A percentile compares a stretch with the other conserved stretches of the same genome.
Conservation (phyloP, 2,329 filamentous ascomycete species). For the Bertia moriformis region DNA sequence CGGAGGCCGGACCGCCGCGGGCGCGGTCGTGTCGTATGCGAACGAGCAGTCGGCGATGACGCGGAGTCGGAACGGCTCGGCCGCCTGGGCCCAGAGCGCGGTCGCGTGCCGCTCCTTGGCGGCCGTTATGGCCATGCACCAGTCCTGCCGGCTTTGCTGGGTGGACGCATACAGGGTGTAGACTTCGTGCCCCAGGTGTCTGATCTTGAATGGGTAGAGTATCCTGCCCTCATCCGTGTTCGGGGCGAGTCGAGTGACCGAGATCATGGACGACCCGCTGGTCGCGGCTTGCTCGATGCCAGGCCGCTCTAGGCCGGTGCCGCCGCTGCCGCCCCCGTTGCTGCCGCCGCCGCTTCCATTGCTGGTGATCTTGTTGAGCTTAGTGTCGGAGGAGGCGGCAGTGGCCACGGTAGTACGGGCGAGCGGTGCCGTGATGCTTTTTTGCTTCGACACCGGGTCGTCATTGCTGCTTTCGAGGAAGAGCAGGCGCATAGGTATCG, state of each 20-base stretch:
- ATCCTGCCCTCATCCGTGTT: constrained; percentile 61
- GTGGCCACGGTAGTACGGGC: constrained; percentile 44
- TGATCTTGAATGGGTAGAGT: constrained; percentile 86
- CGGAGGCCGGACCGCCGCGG: constrained; percentile 43
- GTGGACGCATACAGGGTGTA: constrained; percentile 81
- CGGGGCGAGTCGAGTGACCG: constrained; percentile 27
- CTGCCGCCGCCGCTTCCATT: no score
- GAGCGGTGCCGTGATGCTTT: constrained; percentile 53
- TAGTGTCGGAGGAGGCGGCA: constrained; percentile 41
- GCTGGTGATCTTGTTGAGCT: constrained; percentile 38
- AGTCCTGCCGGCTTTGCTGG: constrained; percentile 63
- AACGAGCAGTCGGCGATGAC: constrained; percentile 90
- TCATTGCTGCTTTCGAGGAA: constrained; percentile 87
- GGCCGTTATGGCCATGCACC: constrained; percentile 86
- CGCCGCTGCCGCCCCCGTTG: no score
- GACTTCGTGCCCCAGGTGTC: constrained; percentile 84
- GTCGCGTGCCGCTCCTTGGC: constrained; percentile 89
- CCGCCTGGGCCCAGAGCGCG: constrained; percentile 77
- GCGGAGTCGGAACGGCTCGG: constrained; percentile 82
- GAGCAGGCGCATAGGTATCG: constrained; percentile 90
- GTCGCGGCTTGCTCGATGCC: constrained; percentile 56
- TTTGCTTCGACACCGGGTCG: constrained; percentile 73
- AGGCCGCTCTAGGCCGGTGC: constrained; percentile 30
- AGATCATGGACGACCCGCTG: constrained; percentile 46
- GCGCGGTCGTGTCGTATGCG: constrained; percentile 53